Conservation (phyloP, 2,329 filamentous ascomycete species). For the Nothopassalora personata region DNA sequence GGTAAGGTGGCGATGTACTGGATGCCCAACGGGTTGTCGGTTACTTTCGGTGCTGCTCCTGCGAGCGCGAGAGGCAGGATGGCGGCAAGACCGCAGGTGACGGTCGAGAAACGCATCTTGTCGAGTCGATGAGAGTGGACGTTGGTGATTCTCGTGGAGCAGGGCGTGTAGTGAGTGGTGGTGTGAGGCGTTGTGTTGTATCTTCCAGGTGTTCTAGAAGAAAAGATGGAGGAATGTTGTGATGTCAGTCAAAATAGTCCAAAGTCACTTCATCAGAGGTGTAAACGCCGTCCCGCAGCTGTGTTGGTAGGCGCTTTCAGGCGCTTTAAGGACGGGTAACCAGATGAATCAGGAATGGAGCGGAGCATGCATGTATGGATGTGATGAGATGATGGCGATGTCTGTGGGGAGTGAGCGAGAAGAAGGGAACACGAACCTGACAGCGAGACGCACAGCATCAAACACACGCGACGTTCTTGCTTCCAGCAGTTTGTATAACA, state of each 20-base stretch:
- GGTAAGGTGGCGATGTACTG: conserved; percentile 14
- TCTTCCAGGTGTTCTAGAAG: not conserved
- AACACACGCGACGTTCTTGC: not conserved
- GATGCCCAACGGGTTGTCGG: not conserved
- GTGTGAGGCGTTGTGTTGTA: not conserved
- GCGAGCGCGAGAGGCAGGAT: conserved; percentile 4
- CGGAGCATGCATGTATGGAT: no score
- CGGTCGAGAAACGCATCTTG: conserved; percentile 3
- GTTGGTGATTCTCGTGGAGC: no score
- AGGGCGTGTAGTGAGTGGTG: not conserved
- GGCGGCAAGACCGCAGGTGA: conserved; percentile 2
- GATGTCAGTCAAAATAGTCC: conserved; percentile 1
- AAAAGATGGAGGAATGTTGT: conserved; percentile 1
- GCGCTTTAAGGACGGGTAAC: not conserved
- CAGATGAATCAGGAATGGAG: not conserved
- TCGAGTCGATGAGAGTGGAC: not conserved
- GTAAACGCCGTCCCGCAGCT: not conserved
- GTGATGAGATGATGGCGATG: not conserved
- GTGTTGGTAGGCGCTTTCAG: not conserved
- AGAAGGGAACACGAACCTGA: not conserved
- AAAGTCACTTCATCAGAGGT: not conserved
- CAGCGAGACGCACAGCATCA: not conserved
- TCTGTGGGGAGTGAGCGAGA: not conserved
- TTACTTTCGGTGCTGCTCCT: not conserved
- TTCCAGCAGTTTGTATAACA: not conserved